Evolutionary conservation across 306 rosid species (phyloP), one percentile per base, ranked within the genome.

Genomic region (Prunus armeniaca): DNA sequence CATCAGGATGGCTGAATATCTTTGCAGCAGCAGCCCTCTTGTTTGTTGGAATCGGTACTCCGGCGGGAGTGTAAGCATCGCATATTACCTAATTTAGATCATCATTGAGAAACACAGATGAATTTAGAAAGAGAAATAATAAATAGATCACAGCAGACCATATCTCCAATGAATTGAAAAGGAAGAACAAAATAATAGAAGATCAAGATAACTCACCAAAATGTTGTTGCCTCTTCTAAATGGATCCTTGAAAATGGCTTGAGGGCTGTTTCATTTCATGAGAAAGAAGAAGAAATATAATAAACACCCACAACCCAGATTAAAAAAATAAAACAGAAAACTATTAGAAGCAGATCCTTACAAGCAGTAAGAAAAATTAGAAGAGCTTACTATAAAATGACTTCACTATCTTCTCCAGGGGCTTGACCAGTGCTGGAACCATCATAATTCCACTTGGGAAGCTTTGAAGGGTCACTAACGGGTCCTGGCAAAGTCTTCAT

Each of bases 381-480:
- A 57, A 15, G 30, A 41, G 7, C 92, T 82, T 86, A 91, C 98
- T 85, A 81, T 70, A 94, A 15, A 78, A 93, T 87, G 22, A 94
- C 98, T 85, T 94, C 98, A 84, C 98, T 94, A 19, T 94, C 96
- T 72, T 79, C 14, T 64, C 98, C 98, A 72, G 94, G 87, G 54
- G 98, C 98, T 91, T 94, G 98, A 41, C 93, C 90, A 9, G 97
- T 91, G 83, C 97, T 91, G 19, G 98, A 94, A 38, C 98, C 98
- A 82, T 94, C 98, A 55, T 87, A 94, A 61, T 86, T 94, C 98
- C 98, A 94, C 73, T 87, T 90, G 13, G 98, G 97, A 14, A 94
- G 93, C 84, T 89, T 77, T 4, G 96, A 86, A 62, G 98, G 96
- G 74, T 89, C 90, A 5, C 60, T 72, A 65, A 94, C 96, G 0